These are phyloP conservation scores for Starmera dryadoides DNA, from an alignment of 805 yeast genomes.

Conservation along the genomic window DNA sequence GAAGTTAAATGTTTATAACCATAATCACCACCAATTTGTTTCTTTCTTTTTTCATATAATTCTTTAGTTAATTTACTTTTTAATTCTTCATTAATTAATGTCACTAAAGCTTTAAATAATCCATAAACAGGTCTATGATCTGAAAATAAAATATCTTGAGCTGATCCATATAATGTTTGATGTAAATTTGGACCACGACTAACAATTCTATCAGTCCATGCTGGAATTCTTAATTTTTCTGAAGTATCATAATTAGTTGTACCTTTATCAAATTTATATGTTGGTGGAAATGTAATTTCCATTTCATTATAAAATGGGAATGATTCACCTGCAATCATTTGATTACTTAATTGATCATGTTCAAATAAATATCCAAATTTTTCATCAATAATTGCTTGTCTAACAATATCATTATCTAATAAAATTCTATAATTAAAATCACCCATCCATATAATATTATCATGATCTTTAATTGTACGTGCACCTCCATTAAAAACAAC, in stretches of 20 bases:
- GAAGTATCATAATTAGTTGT: slow-evolving; percentile 78
- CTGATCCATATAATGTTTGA: slow-evolving; percentile 55
- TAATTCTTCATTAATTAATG: slow-evolving; percentile 52
- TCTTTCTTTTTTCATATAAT: slow-evolving; percentile 46
- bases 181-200: slow-evolving; percentile 53
- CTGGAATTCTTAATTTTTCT: slow-evolving; percentile 89
- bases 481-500: slow-evolving; percentile 52
- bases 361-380: slow-evolving; percentile 50
- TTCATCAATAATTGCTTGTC: slow-evolving; percentile 40
- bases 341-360: slow-evolving; percentile 71
- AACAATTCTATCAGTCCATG: slow-evolving; percentile 94
- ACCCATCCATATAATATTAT: slow-evolving; percentile 83
- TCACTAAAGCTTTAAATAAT: slow-evolving; percentile 53
- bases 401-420: slow-evolving; percentile 63
- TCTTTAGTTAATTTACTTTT: slow-evolving; percentile 44
- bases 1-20: slow-evolving; percentile 5
- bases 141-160: slow-evolving; percentile 54
- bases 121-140: slow-evolving; percentile 92
- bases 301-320: slow-evolving; percentile 80
- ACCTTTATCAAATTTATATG: slow-evolving; percentile 90
- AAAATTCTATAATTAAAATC: slow-evolving; percentile 86
- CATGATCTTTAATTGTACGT: slow-evolving; percentile 64
- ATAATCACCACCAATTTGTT: slow-evolving; percentile 36
- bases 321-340: slow-evolving; percentile 68
- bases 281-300: slow-evolving; percentile 77